Base-by-base conservation (phyloP, 805 yeast species). In the Nakazawaea wyomingensis region DNA sequence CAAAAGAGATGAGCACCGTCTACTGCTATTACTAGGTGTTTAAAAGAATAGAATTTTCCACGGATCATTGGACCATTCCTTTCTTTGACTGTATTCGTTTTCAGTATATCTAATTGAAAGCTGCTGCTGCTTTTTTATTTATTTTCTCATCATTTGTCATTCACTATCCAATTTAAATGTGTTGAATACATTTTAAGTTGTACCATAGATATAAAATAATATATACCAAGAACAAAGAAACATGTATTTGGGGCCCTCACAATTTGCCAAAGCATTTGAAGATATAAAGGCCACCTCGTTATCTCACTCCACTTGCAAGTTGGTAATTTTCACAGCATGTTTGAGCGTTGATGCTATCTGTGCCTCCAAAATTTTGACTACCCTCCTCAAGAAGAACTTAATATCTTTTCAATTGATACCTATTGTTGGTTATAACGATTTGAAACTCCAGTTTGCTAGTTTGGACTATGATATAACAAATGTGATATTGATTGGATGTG, bases 331-430 rank as follows among this genome's bases (percentile, higher is more conserved):
- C 58, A 96, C 88, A 18, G 85, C 98, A 3, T 87, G 96, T 62
- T 68, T 91, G 50, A 86, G 84, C 60, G 82, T 93, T 22, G 99
- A 93, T 64, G 88, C 98, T 32, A 67, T 93, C 13, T 91, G 97
- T 66, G 86, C 96, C 0, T 80, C 95, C 24, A 82, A 80, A 56
- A 84, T 89, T 55, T 66, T 93, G 19, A 71, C 89, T 16, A 61
- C 71, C 31, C 66, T 87, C 37, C 69, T 93, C 49, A 83, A 87
- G 62, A 81, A 83, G 50, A 91, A 87, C 52, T 71, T 91, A 54
- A 79, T 93, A 13, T 95, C 89, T 49, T 86, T 82, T 58, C 96
- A 91, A 60, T 68, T 89, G 41, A 80, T 88, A 9, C 99, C 99
- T 0, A 91, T 93, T 9, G 89, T 87, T 16, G 99, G 99, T 1